Conservation (phyloP, 2,329 filamentous ascomycete species). For the Penicillium fuscoglaucum region DNA sequence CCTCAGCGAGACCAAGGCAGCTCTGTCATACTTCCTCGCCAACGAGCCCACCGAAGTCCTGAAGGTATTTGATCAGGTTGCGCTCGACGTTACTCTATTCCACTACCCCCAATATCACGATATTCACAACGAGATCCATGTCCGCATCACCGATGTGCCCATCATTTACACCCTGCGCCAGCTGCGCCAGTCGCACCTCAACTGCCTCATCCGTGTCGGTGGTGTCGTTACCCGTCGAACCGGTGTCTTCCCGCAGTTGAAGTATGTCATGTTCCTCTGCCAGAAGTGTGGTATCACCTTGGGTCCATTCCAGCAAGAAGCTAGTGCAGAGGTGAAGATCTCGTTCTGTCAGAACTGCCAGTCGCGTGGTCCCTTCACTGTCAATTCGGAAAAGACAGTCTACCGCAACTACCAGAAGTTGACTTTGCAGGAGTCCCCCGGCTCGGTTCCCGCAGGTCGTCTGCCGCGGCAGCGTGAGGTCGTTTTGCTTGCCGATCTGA, state of each 20-base stretch:
- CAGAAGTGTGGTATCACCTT: conserved; percentile 87
- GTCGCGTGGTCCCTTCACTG: conserved; percentile 86
- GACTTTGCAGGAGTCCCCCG: conserved; percentile 94
- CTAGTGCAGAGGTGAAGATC: conserved; percentile 93
- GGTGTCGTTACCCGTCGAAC: conserved; percentile 93
- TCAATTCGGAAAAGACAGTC: conserved; percentile 96
- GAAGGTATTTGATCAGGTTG: conserved; percentile 93
- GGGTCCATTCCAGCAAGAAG: conserved; percentile 96
- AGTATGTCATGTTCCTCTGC: conserved; percentile 98
- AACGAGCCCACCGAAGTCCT: conserved; percentile 95
- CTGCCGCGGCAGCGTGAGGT: conserved; percentile 91
- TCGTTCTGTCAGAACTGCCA: conserved; percentile 96
- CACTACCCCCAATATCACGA: conserved; percentile 98
- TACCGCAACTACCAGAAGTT: conserved; percentile 99
- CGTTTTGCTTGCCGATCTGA: conserved; percentile 93
- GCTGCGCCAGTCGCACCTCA: conserved; percentile 90
- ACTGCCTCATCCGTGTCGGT: conserved; percentile 90
- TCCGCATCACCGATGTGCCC: conserved; percentile 91
- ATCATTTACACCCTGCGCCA: conserved; percentile 94
- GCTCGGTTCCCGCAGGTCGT: conserved; percentile 92
- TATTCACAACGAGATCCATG: conserved; percentile 96
- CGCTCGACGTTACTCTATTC: conserved; percentile 92
- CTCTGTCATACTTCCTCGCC: conserved; percentile 90
- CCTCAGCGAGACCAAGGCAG: conserved; percentile 84
- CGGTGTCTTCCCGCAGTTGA: conserved; percentile 95